Conservation (phyloP, 2,329 filamentous ascomycete genomes). For the Bimuria novae-zelandiae region DNA sequence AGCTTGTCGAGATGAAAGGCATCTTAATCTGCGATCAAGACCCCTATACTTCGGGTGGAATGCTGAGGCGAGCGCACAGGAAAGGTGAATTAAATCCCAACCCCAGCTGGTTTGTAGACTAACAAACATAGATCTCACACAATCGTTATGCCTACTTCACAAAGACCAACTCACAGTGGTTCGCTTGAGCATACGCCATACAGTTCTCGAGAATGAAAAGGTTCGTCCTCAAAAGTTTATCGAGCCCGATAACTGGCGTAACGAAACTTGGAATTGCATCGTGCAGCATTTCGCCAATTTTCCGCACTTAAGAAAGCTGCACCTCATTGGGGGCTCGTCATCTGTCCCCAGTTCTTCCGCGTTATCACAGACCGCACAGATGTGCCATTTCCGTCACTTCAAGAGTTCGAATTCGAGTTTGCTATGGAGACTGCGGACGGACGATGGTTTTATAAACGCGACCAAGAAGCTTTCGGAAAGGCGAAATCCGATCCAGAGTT, state of each 20-base stretch:
- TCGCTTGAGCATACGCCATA: neutral
- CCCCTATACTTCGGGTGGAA: neutral
- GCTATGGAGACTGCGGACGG: constrained; percentile 16
- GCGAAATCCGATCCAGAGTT: neutral
- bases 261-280: neutral
- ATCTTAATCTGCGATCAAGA: neutral
- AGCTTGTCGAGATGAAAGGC: neutral
- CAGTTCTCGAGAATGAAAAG: neutral
- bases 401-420: constrained; percentile 14
- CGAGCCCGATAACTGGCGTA: neutral
- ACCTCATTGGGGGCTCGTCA: constrained; percentile 3
- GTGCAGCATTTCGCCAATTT: neutral
- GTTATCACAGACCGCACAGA: constrained; percentile 1
- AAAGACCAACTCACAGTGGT: neutral
- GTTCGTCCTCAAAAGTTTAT: neutral
- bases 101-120: neutral
- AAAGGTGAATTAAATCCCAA: neutral
- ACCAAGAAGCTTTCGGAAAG: constrained; percentile 7
- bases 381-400: constrained; percentile 9
- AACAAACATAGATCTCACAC: neutral
- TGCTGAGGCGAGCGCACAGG: neutral
- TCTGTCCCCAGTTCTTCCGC: constrained; percentile 11
- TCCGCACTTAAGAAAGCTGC: neutral
- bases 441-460: constrained; percentile 13
- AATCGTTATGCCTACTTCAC: neutral